phyloP scores from a whole-genome alignment of 2,329 filamentous ascomycete species.

The Lojkania enalia region DNA sequence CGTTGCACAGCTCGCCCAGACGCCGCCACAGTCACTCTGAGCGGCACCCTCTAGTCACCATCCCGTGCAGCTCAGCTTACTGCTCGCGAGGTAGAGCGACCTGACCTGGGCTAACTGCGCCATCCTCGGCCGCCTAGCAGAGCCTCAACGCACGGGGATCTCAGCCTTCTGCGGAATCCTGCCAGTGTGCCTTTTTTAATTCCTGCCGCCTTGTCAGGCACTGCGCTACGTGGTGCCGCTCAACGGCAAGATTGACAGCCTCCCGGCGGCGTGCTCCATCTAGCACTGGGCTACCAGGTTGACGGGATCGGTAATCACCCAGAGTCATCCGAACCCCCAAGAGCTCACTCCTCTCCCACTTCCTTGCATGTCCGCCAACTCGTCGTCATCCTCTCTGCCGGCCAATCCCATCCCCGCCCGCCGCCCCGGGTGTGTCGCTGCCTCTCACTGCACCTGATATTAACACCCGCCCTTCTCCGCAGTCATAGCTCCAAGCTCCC shows the following conservation, averaged over 20 bases:
- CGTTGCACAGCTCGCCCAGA: slow-evolving; percentile 13
- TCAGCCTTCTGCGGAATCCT: slow-evolving; percentile 25
- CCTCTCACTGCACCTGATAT: slow-evolving; percentile 25
- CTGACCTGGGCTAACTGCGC: slow-evolving; percentile 32
- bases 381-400: slow-evolving; percentile 17
- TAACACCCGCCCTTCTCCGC: slow-evolving; percentile 30
- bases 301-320: slow-evolving; percentile 40
- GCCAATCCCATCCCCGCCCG: slow-evolving; percentile 30
- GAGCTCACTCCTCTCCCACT: slow-evolving; percentile 28
- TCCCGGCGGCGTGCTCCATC: slow-evolving; percentile 33
- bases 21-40: slow-evolving; percentile 21
- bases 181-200: slow-evolving; percentile 23
- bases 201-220: slow-evolving; percentile 31
- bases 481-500: slow-evolving; percentile 40
- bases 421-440: slow-evolving; percentile 26
- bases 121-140: slow-evolving; percentile 31
- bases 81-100: slow-evolving; percentile 18
- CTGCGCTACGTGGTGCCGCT: slow-evolving; percentile 39
- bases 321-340: slow-evolving; percentile 32
- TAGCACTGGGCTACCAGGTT: slow-evolving; percentile 38
- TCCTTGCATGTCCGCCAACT: slow-evolving; percentile 35
- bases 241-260: slow-evolving; percentile 35
- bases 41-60: slow-evolving; percentile 19
- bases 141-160: slow-evolving; percentile 33
- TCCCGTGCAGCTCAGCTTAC: slow-evolving; percentile 39